Conservation (phyloP, 441 rosid species). For the Geranium incanum region DNA sequence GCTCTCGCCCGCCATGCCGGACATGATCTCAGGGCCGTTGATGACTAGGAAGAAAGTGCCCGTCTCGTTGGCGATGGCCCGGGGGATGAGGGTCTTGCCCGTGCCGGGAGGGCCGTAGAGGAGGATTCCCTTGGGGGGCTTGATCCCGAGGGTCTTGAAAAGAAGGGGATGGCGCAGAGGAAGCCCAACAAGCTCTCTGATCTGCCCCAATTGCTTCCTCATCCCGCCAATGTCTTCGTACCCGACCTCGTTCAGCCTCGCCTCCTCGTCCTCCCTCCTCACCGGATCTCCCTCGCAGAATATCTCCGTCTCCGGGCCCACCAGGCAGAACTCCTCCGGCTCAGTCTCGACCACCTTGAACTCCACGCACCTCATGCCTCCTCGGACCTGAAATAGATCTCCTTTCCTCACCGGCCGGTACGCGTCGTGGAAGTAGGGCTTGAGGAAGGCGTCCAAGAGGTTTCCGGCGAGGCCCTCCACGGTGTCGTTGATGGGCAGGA, state of each 20-base stretch:
- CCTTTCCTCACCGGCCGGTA: background rate
- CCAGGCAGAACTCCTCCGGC: background rate
- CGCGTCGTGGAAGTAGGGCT: background rate
- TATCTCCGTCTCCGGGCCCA: background rate
- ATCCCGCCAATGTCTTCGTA: background rate
- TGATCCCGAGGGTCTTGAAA: background rate
- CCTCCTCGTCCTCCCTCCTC: background rate
- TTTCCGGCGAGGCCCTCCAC: background rate
- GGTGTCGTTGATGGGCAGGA: background rate
- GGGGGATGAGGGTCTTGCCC: background rate
- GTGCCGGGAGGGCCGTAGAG: background rate
- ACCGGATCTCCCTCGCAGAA: background rate
- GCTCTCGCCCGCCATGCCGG: background rate
- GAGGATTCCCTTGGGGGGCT: background rate
- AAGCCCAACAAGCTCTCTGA: background rate
- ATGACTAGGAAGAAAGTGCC: background rate
- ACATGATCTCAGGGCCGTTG: background rate
- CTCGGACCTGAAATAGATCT: background rate
- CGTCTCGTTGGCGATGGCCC: background rate
- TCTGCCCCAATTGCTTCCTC: background rate
- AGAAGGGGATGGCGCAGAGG: background rate
- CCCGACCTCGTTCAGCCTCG: background rate
- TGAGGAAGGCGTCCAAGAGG: background rate
- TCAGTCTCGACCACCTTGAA: background rate
- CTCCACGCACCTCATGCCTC: background rate